Evolutionary conservation across 306 rosid species (phyloP).

Genomic region (Ochetophila trinervis): DNA sequence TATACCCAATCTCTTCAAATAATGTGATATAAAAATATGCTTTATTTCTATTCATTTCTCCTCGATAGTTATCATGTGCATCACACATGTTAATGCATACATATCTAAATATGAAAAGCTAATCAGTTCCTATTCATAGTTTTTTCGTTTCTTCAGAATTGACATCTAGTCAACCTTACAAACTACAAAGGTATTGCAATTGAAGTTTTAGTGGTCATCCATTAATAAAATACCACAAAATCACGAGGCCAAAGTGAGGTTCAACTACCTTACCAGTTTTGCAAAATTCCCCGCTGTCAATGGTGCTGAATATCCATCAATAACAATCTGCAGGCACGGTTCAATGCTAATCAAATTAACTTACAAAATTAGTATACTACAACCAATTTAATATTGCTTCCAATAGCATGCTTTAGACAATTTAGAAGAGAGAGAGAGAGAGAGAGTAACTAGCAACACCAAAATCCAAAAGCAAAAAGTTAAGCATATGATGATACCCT

Average conservation of each 20-base stretch:
- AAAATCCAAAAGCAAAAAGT: no score
- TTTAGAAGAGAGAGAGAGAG: no score
- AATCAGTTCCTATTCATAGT: no score
- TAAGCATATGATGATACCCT: no score
- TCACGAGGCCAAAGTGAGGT: slow-evolving; percentile 37
- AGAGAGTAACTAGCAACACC: no score
- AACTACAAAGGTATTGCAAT: background rate
- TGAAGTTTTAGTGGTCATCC: slow-evolving; percentile 17
- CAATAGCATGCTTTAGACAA: background rate
- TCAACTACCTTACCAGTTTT: slow-evolving; percentile 97
- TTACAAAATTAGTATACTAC: background rate
- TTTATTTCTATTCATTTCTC: no score
- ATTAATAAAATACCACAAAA: slow-evolving; percentile 4
- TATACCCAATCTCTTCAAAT: no score
- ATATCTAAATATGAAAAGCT: no score
- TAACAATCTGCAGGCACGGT: slow-evolving; percentile 54
- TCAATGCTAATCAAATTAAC: slow-evolving; percentile 17
- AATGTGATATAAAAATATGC: no score
- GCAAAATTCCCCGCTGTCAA: slow-evolving; percentile 84
- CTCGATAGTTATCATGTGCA: no score
- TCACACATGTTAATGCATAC: no score
- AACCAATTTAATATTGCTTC: slow-evolving; percentile 7
- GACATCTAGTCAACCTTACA: background rate
- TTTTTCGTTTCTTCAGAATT: no score
- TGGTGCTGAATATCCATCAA: slow-evolving; percentile 95